Evolutionary conservation across 2,329 filamentous ascomycete genomes (phyloP), one percentile per base, ranked within the genome.

Genomic region (Sporothrix humicola): DNA sequence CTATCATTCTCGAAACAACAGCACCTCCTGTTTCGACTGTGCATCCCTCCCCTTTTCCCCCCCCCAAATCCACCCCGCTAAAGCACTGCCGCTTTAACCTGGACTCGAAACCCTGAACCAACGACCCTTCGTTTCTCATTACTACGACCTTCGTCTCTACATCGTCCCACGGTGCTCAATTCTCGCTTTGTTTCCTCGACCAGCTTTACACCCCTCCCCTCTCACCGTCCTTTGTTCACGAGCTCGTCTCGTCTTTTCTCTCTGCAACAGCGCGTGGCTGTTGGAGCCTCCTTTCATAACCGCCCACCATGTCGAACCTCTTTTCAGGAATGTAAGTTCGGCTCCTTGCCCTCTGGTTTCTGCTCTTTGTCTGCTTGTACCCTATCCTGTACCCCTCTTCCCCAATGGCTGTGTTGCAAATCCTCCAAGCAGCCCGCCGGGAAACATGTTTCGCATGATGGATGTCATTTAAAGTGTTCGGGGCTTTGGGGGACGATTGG

Each of bases 231-330:
- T 71, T 61, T 48, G 69, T 71, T 54, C 31, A 44, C n/a, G 48
- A 54, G 37, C 50, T 56, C n/a, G 31, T 37, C 17, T 70, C 69
- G 37, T 48, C 54, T 59, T 23, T 20, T 42, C 69, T 12, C 26
- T 9, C 46, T 48, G 26, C 70, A 72, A 31, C 71, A 31, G 59
- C 61, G 44, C 31, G 20, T 44, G 59, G 31, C 71, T 72, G 71
- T 72, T 61, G 58, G 58, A 37, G 17, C 26, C 26, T 63, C 48
- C n/a, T 71, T 56, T 48, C 12, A 46, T 65, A 37, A 44, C 61
- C 59, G 15, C 31, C 26, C 56, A 69, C 72, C 72, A 81, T 82
- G 85, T 79, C 78, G 72, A 76, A 76, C 73, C 73, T 78, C 31
- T 77, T 78, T 75, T 78, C 77, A 17, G 77, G 77, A 73, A 78